phyloP scores from a whole-genome alignment of 192 early-diverging fungal species.

The Rhizophagus clarus region DNA sequence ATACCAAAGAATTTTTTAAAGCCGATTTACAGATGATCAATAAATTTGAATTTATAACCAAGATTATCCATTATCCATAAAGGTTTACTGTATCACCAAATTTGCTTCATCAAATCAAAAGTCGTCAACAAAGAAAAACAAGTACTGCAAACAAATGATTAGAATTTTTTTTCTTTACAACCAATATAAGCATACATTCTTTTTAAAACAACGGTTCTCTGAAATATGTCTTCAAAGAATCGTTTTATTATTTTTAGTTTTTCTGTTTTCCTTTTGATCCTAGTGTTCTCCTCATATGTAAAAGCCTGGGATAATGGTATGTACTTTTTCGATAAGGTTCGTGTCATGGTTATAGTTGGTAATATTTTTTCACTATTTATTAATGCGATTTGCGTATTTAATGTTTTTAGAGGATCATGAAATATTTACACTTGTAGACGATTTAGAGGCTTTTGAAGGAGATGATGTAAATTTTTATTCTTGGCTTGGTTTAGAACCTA shows the following conservation, averaged over 20 bases:
- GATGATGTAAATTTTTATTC: conserved; percentile 66
- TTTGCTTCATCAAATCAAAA: too few relatives aligned
- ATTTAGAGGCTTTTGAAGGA: conserved; percentile 62
- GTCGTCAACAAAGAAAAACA: too few relatives aligned
- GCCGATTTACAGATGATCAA: too few relatives aligned
- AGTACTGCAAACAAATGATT: too few relatives aligned
- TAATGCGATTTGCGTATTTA: background rate
- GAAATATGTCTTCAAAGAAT: background rate
- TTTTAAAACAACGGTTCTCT: background rate
- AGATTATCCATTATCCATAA: too few relatives aligned
- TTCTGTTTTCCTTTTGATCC: background rate
- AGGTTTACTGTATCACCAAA: too few relatives aligned
- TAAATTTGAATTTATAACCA: too few relatives aligned
- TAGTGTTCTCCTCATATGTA: background rate
- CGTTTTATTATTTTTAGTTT: background rate
- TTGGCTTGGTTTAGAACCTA: conserved; percentile 57
- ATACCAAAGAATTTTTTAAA: too few relatives aligned
- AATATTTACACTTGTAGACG: conserved; percentile 83
- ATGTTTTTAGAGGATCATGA: conserved; percentile 65
- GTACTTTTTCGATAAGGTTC: background rate
- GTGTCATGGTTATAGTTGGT: background rate
- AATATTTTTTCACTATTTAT: background rate
- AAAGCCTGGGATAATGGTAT: conserved; percentile 19
- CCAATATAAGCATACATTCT: background rate
- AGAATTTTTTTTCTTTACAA: too few relatives aligned